Conservation (phyloP, 2,329 filamentous ascomycete genomes). For the Neofusicoccum sp. region DNA sequence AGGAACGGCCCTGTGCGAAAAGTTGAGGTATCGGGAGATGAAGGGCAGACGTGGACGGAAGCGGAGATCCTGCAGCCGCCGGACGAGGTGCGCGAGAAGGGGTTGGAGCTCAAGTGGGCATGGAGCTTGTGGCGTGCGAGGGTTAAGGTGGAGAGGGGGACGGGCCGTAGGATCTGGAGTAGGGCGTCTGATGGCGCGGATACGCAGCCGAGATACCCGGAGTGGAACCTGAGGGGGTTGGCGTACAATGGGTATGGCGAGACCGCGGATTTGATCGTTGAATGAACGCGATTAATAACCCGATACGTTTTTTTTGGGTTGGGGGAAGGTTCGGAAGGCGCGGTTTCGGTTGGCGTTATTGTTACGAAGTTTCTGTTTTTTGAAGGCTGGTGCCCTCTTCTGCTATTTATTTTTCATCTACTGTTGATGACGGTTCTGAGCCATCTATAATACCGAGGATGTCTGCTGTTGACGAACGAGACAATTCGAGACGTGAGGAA, state of each 20-base stretch:
- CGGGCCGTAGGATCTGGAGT: constrained; percentile 51
- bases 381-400: too few relatives aligned
- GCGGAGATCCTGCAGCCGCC: constrained; percentile 40
- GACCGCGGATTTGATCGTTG: constrained; percentile 51
- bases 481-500: too few relatives aligned
- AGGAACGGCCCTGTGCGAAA: constrained; percentile 55
- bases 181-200: constrained; percentile 59
- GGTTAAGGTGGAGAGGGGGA: constrained; percentile 46
- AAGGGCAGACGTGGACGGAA: constrained; percentile 53
- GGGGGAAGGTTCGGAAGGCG: too few relatives aligned
- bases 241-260: constrained; percentile 64
- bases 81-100: neutral
- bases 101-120: constrained; percentile 50
- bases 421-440: too few relatives aligned
- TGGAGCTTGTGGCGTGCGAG: constrained; percentile 59
- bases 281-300: constrained; percentile 22
- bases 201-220: constrained; percentile 49
- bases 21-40: constrained; percentile 57
- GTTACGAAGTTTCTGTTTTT: too few relatives aligned
- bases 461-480: too few relatives aligned
- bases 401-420: too few relatives aligned
- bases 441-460: too few relatives aligned
- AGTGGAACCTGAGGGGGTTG: constrained; percentile 63
- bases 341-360: too few relatives aligned
- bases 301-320: too few relatives aligned